Conservation (phyloP, 2,329 filamentous ascomycete genomes). For the Nannizziopsis barbatae region DNA sequence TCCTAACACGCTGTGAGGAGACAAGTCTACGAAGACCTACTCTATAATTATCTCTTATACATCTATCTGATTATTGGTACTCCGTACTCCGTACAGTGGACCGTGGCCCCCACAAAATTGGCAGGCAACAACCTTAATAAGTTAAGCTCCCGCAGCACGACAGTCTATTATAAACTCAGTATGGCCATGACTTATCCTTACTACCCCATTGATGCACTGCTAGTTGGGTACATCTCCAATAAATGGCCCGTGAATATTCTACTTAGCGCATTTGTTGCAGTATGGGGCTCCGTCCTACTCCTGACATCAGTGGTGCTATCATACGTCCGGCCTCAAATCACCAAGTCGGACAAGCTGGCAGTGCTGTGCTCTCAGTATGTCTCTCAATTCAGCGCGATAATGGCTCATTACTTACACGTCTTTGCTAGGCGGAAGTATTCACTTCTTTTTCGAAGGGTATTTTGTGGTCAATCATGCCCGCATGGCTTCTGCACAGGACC, state of each 20-base stretch:
- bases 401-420: neutral
- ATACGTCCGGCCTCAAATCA: slow-evolving; percentile 43
- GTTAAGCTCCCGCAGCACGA: too few species aligned
- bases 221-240: slow-evolving; percentile 57
- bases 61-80: too few species aligned
- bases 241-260: slow-evolving; percentile 49
- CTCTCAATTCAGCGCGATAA: slow-evolving; percentile 24
- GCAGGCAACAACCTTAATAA: too few species aligned
- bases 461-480: slow-evolving; percentile 58
- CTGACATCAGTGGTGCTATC: slow-evolving; percentile 46
- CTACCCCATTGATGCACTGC: slow-evolving; percentile 53
- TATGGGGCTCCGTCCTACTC: slow-evolving; percentile 47
- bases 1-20: too few species aligned
- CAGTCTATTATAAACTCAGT: too few species aligned
- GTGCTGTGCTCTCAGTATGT: slow-evolving; percentile 59
- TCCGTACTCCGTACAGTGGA: too few species aligned
- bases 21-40: too few species aligned
- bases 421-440: slow-evolving; percentile 43
- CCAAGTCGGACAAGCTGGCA: slow-evolving; percentile 44
- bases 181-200: slow-evolving; percentile 65
- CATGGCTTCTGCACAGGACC: slow-evolving; percentile 56
- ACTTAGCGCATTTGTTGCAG: slow-evolving; percentile 48
- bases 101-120: too few species aligned
- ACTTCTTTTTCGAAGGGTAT: slow-evolving; percentile 78
- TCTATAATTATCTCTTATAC: too few species aligned